phyloP scores from a whole-genome alignment of 148 eudicot genomes.

The Amaranthus palmeri region DNA sequence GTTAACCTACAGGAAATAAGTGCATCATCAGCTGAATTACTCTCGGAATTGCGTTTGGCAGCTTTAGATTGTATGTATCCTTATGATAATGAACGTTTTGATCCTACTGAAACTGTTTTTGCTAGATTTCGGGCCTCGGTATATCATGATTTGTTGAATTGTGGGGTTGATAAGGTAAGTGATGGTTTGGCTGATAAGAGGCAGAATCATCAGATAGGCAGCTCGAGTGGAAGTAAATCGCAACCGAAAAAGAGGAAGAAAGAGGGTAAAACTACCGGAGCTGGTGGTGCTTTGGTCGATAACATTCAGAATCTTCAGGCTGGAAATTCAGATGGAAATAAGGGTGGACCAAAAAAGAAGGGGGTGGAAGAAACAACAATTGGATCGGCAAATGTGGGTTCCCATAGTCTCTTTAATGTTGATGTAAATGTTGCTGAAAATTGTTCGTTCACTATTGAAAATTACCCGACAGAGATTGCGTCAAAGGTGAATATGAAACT shows the following conservation, averaged over 20 bases:
- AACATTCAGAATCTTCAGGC: slow-evolving; percentile 9
- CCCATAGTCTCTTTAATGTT: slow-evolving; percentile 15
- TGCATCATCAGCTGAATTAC: slow-evolving; percentile 50
- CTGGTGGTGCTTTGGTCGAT: slow-evolving; percentile 2
- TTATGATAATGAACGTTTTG: slow-evolving; percentile 32
- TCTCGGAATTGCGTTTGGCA: slow-evolving; percentile 45
- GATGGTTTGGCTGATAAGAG: slow-evolving; percentile 5
- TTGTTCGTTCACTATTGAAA: slow-evolving; percentile 31
- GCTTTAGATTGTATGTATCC: slow-evolving; percentile 48
- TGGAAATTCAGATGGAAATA: slow-evolving; percentile 13
- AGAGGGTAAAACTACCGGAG: slow-evolving; percentile 19
- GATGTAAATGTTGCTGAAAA: slow-evolving; percentile 24
- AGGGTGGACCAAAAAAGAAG: slow-evolving; percentile 22
- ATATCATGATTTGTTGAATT: slow-evolving; percentile 27
- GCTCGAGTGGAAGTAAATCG: slow-evolving; percentile 14
- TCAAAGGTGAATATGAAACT: slow-evolving; percentile 14
- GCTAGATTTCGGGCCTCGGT: slow-evolving; percentile 42
- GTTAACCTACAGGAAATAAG: slow-evolving; percentile 22
- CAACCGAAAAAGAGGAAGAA: slow-evolving; percentile 32
- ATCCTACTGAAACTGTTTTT: slow-evolving; percentile 37
- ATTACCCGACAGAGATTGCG: slow-evolving; percentile 8
- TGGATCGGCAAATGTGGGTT: slow-evolving; percentile 11
- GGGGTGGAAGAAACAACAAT: slow-evolving; percentile 17
- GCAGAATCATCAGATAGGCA: slow-evolving; percentile 12
- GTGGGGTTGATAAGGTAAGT: slow-evolving; percentile 19